These are phyloP conservation scores for Platanthera zijinensis DNA, from an alignment of 106 monocot species.

Conservation along the genomic window DNA sequence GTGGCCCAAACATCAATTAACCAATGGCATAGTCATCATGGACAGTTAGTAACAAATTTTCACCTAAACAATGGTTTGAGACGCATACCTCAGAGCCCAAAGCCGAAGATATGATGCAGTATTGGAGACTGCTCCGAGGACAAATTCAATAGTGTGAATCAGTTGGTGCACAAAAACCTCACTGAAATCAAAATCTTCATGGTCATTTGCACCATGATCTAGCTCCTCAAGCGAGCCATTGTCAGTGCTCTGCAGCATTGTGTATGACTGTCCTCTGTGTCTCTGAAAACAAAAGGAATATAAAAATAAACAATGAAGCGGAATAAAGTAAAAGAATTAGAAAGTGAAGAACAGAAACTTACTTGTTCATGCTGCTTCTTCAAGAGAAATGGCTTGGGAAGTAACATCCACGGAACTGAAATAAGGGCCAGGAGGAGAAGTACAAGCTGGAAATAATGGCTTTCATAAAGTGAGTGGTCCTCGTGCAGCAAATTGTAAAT, in stretches of 20 bases:
- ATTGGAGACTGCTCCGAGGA: conserved; percentile 97
- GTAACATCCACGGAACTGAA: conserved; percentile 82
- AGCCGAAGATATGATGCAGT: conserved; percentile 98
- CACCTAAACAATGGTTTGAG: no score
- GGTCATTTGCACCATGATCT: conserved; percentile 45
- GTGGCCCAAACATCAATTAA: no score
- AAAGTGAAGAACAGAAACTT: not conserved
- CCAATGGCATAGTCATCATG: no score
- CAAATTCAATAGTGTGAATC: conserved; percentile 98
- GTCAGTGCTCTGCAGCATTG: conserved; percentile 63
- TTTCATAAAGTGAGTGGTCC: not conserved
- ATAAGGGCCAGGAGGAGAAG: conserved; percentile 76
- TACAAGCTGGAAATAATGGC: conserved; percentile 52
- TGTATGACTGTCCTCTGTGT: conserved; percentile 77
- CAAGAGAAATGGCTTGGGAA: conserved; percentile 70
- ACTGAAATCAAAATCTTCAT: conserved; percentile 94
- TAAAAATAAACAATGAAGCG: conserved; percentile 9
- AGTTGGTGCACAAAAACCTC: conserved; percentile 97
- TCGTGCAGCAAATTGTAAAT: not conserved
- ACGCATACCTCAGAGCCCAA: conserved; percentile 87
- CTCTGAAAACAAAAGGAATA: conserved; percentile 39
- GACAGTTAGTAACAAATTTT: no score
- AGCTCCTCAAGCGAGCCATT: conserved; percentile 53
- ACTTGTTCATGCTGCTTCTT: conserved; percentile 47
- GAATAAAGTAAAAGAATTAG: not conserved